phyloP scores from a whole-genome alignment of 2,329 filamentous ascomycete genomes.

The Aspergillus sp. region DNA sequence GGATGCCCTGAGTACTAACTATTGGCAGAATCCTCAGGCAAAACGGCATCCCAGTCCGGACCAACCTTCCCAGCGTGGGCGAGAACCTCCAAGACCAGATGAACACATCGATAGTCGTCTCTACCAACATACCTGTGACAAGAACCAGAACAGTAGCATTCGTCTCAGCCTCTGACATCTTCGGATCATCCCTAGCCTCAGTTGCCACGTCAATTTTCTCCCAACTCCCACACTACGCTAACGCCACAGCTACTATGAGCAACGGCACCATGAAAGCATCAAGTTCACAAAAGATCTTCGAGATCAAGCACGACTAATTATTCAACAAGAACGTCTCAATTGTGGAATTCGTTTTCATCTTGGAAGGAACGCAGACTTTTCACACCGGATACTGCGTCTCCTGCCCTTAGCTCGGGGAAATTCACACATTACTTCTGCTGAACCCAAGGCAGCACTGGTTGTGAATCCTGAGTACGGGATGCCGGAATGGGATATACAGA shows the following conservation, averaged over 20 bases:
- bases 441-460: conserved; percentile 14
- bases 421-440: conserved; percentile 21
- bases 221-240: conserved; percentile 17
- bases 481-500: conserved; percentile 21
- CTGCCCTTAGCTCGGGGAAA: conserved; percentile 27
- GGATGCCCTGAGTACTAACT: background rate
- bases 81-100: conserved; percentile 45
- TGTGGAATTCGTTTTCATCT: conserved; percentile 20
- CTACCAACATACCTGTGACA: conserved; percentile 7
- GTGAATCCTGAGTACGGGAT: conserved; percentile 28
- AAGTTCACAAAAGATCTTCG: conserved; percentile 17
- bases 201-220: conserved; percentile 10
- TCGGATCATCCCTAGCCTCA: conserved; percentile 12
- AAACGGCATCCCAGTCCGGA: conserved; percentile 17
- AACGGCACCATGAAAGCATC: conserved; percentile 11
- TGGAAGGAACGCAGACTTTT: conserved; percentile 8
- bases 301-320: conserved; percentile 22
- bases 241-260: conserved; percentile 8
- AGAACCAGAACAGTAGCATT: conserved; percentile 15
- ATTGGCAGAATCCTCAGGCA: conserved; percentile 17
- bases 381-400: conserved; percentile 17
- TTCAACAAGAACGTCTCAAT: conserved; percentile 19
- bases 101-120: conserved; percentile 13
- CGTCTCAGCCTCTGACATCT: conserved; percentile 16
- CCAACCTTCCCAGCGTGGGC: conserved; percentile 37